Percentiles rank a stretch among this genome's conserved stretches.
Evolutionary conservation across 345 rosid species (phyloP).

Genomic region (Rubroshorea leprosula): DNA sequence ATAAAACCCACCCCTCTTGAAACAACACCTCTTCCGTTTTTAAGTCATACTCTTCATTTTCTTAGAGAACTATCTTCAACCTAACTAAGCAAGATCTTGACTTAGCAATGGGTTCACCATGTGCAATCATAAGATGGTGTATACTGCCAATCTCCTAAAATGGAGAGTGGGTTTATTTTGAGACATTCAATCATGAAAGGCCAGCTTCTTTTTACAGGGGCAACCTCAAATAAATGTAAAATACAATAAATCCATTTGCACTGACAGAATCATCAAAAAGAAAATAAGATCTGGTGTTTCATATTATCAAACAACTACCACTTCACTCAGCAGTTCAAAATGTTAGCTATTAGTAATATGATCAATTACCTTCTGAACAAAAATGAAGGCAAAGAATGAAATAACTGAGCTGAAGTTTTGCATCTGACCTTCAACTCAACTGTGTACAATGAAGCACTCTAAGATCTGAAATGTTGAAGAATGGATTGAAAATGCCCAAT

Average conservation of each 20-base stretch:
- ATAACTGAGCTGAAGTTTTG: constrained; percentile 21
- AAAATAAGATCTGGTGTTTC: neutral
- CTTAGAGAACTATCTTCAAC: too few relatives aligned
- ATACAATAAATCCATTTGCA: neutral
- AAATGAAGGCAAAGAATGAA: constrained; percentile 42
- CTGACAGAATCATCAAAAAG: neutral
- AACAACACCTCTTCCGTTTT: too few relatives aligned
- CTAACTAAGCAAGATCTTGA: too few relatives aligned
- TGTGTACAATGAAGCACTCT: constrained; percentile 26
- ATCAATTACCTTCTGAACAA: constrained; percentile 40
- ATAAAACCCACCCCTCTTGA: too few relatives aligned
- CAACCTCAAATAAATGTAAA: constrained; percentile 3
- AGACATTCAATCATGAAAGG: neutral
- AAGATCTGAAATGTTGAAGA: constrained; percentile 27
- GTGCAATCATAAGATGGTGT: neutral
- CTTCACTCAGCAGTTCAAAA: constrained; percentile 14
- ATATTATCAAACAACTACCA: constrained; percentile 7
- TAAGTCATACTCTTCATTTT: too few relatives aligned
- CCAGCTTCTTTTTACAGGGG: neutral
- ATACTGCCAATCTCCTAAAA: neutral
- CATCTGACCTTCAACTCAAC: constrained; percentile 24
- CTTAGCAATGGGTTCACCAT: too few relatives aligned
- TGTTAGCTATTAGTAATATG: constrained; percentile 18
- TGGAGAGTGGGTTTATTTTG: neutral
- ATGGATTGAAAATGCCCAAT: constrained; percentile 21